These are phyloP conservation scores for Prunella vulgaris DNA, from an alignment of 257 asterid species.

Conservation along the genomic window DNA sequence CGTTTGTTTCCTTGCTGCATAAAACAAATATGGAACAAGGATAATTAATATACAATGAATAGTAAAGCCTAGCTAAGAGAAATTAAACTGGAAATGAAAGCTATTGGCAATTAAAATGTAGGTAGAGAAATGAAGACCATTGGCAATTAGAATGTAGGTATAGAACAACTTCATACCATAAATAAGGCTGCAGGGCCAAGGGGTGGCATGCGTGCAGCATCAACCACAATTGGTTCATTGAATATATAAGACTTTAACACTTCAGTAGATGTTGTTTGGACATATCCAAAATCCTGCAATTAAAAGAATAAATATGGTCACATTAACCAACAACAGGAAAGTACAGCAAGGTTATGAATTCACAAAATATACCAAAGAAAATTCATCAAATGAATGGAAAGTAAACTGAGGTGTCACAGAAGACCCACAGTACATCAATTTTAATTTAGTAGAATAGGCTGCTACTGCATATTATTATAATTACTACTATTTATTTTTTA, in stretches of 20 bases:
- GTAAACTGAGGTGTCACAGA: constrained; percentile 4
- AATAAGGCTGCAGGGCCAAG: constrained; percentile 95
- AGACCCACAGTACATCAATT: neutral
- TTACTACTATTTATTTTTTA: neutral
- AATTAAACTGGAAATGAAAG: neutral
- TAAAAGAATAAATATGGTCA: constrained; percentile 17
- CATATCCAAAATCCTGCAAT: constrained; percentile 92
- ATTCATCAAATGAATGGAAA: constrained; percentile 9
- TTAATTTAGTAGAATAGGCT: constrained; percentile 1
- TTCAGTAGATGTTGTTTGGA: constrained; percentile 98
- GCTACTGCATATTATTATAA: no score
- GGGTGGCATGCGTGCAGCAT: constrained; percentile 81
- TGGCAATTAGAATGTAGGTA: neutral
- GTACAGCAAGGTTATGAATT: neutral
- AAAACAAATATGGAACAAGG: constrained; percentile 23
- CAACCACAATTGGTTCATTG: constrained; percentile 95
- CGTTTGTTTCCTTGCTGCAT: constrained; percentile 95
- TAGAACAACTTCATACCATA: constrained; percentile 56
- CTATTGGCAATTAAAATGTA: neutral
- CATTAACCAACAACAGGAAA: constrained; percentile 9
- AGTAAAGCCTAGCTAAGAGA: constrained; percentile 16
- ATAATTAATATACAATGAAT: no score
- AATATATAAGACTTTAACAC: constrained; percentile 86
- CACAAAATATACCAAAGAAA: constrained; percentile 1
- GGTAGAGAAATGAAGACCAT: constrained; percentile 5